phyloP scores from a whole-genome alignment of 2,329 filamentous ascomycete genomes.

The Endothia cerciana region DNA sequence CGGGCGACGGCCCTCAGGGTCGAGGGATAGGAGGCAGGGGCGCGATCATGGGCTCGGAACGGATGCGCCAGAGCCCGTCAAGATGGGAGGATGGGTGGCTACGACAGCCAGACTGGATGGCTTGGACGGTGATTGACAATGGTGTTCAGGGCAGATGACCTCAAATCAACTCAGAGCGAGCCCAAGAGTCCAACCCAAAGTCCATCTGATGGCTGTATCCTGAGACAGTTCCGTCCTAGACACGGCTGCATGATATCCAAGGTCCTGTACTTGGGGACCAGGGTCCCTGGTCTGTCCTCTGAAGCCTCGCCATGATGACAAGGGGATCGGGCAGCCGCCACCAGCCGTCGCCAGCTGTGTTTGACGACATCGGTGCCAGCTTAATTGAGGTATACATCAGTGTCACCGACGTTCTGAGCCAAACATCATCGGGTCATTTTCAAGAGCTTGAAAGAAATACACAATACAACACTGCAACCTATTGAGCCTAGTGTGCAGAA shows the following conservation, averaged over 20 bases:
- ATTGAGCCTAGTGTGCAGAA: neutral
- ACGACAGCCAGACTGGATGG: neutral
- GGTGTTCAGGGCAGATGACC: neutral
- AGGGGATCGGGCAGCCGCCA: neutral
- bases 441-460: neutral
- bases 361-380: neutral
- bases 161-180: no score
- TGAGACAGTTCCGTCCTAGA: neutral
- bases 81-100: neutral
- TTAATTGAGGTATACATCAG: neutral
- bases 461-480: neutral
- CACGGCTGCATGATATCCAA: neutral
- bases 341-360: slow-evolving; percentile 7
- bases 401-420: neutral
- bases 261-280: neutral
- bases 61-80: neutral
- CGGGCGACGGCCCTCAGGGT: slow-evolving; percentile 8
- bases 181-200: neutral
- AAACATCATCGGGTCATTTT: neutral
- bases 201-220: neutral
- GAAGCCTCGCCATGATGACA: neutral
- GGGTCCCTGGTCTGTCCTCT: neutral
- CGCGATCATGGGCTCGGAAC: slow-evolving; percentile 10
- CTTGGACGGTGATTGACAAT: neutral
- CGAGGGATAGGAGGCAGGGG: slow-evolving; percentile 2